A percentile compares a stretch with the other conserved stretches of the same genome.
These are phyloP conservation scores for Penicillium goetzii DNA, from an alignment of 495 filamentous ascomycete genomes.

Conservation along the genomic window DNA sequence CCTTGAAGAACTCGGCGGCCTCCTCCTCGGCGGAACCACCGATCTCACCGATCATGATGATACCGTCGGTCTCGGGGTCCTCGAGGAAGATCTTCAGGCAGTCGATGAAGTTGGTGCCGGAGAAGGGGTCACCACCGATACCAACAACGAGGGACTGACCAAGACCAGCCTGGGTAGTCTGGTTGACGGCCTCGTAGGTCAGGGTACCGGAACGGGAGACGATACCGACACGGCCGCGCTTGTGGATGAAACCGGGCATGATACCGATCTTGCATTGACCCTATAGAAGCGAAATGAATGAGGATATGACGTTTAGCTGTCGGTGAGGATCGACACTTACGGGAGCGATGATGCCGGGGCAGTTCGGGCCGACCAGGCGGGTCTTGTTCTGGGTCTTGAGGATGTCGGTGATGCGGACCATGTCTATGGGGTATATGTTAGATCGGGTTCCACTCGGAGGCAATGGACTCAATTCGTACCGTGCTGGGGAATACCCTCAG, in stretches of 20 bases:
- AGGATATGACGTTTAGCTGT: constrained; percentile 6
- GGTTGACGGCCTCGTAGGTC: constrained; percentile 99
- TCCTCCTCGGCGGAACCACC: constrained; percentile 97
- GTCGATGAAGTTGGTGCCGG: constrained; percentile 99
- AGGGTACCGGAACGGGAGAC: constrained; percentile 97
- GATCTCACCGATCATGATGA: constrained; percentile 99
- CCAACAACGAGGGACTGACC: constrained; percentile 98
- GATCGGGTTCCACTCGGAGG: constrained; percentile 15
- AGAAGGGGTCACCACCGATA: constrained; percentile 98
- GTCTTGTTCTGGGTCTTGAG: constrained; percentile 98
- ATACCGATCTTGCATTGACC: constrained; percentile 99
- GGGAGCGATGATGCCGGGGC: constrained; percentile 94
- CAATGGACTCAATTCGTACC: constrained; percentile 54
- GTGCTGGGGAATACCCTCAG: constrained; percentile 97
- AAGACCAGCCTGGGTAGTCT: constrained; percentile 94
- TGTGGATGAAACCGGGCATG: constrained; percentile 99
- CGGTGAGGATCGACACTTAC: constrained; percentile 44
- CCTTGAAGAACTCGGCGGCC: constrained; percentile 91
- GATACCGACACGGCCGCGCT: constrained; percentile 97
- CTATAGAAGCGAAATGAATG: constrained; percentile 42
- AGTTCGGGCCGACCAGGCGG: constrained; percentile 95
- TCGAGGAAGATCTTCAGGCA: constrained; percentile 95
- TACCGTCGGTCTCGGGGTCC: constrained; percentile 96
- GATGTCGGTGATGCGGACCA: constrained; percentile 98
- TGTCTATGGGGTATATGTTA: constrained; percentile 64